Evolutionary conservation across 2,329 filamentous ascomycete genomes (phyloP).

Genomic region (Nannizzia gypsea): DNA sequence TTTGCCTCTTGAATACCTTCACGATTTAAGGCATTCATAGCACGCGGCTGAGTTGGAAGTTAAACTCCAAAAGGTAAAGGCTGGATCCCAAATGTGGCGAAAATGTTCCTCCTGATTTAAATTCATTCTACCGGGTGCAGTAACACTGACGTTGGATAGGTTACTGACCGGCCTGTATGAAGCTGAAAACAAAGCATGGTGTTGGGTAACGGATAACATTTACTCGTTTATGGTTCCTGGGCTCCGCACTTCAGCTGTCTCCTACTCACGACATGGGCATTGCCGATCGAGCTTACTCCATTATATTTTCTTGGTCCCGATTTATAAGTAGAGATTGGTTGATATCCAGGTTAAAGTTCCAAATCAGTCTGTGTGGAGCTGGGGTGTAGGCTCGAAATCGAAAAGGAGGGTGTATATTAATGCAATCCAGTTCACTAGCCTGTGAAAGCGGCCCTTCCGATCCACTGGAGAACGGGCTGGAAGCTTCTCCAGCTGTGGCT

Average conservation of each 20-base stretch:
- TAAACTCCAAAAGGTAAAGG: not conserved
- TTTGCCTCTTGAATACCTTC: not conserved
- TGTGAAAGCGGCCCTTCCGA: not conserved
- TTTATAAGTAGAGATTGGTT: not conserved
- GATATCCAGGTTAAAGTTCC: not conserved
- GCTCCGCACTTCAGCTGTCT: not conserved
- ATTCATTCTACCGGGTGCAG: not conserved
- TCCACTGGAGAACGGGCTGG: not conserved
- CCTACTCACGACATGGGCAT: not conserved
- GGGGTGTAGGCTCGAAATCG: not conserved
- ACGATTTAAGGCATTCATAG: not conserved
- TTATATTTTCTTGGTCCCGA: not conserved
- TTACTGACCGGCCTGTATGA: not conserved
- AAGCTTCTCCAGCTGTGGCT: not conserved
- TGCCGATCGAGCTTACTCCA: not conserved
- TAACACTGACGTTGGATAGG: not conserved
- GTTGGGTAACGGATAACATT: not conserved
- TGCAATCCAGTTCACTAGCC: not conserved
- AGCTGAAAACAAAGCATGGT: not conserved
- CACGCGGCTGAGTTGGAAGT: not conserved
- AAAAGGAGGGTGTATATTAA: not conserved
- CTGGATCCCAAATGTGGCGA: not conserved
- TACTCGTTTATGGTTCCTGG: not conserved
- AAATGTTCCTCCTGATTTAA: not conserved
- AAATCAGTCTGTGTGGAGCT: not conserved